Percentiles rank a stretch among this genome's conserved stretches.
Evolutionary conservation across 305 asterid genomes (phyloP).

Genomic region (Coffea humblotiana): DNA sequence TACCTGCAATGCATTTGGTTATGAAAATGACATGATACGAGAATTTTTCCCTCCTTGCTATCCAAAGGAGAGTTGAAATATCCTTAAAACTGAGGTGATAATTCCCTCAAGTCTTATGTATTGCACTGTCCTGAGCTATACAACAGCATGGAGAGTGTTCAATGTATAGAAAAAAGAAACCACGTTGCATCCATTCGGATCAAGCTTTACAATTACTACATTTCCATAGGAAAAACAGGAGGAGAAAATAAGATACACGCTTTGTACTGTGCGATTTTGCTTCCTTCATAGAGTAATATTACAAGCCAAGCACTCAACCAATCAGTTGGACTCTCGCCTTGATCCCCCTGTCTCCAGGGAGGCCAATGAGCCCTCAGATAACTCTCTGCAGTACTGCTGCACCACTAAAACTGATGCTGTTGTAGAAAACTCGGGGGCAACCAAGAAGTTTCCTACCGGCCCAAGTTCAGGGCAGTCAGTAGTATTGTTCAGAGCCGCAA

Average conservation of each 20-base stretch:
- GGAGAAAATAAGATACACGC: not conserved
- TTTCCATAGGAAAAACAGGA: not conserved
- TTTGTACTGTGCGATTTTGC: not conserved
- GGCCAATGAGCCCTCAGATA: slow-evolving; percentile 43
- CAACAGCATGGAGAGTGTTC: not conserved
- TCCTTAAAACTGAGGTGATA: not conserved
- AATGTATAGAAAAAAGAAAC: not conserved
- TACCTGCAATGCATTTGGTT: not conserved
- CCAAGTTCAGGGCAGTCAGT: slow-evolving; percentile 84
- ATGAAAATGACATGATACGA: not conserved
- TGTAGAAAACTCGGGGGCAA: slow-evolving; percentile 45
- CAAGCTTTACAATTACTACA: not conserved
- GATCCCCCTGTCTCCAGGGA: slow-evolving; percentile 46
- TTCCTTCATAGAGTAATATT: not conserved
- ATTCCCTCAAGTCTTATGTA: not conserved
- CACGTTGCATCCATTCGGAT: not conserved
- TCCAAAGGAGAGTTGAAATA: not conserved
- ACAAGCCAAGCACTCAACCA: not conserved
- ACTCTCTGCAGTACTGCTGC: slow-evolving; percentile 64
- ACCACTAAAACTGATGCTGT: slow-evolving; percentile 77
- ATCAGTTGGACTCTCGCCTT: slow-evolving; percentile 43
- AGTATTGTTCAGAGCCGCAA: slow-evolving; percentile 40
- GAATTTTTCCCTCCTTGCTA: not conserved
- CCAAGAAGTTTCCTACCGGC: slow-evolving; percentile 61
- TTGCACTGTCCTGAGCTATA: not conserved